phyloP scores from a whole-genome alignment of 129 eudicot genomes.

The Erigeron canadensis region DNA sequence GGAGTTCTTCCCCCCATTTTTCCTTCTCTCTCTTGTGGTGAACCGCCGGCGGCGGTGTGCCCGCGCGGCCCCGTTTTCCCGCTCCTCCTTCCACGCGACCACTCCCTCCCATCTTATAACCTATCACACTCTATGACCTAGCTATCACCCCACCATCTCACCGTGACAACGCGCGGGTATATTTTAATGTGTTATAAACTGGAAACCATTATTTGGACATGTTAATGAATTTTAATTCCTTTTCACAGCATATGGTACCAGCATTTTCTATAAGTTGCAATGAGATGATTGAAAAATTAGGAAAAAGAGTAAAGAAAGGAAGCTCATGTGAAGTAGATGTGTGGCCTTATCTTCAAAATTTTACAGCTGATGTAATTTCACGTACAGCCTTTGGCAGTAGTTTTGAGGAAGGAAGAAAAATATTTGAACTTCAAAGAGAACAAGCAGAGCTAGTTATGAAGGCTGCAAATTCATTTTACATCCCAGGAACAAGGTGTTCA shows the following conservation, averaged over 20 bases:
- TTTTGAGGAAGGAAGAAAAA: constrained; percentile 21
- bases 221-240: not conserved
- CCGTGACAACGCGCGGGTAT: too few species aligned
- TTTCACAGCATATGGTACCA: constrained; percentile 27
- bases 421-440: constrained; percentile 31
- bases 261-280: constrained; percentile 18
- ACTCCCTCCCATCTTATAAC: too few species aligned
- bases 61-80: too few species aligned
- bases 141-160: too few species aligned
- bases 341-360: constrained; percentile 26
- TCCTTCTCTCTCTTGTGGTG: too few species aligned
- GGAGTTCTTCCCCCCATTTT: too few species aligned
- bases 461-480: constrained; percentile 15
- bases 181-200: not conserved
- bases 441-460: constrained; percentile 9
- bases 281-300: constrained; percentile 27
- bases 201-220: not conserved
- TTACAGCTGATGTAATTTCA: constrained; percentile 17
- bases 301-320: not conserved
- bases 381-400: constrained; percentile 31
- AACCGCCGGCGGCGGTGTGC: too few species aligned
- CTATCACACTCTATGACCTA: too few species aligned
- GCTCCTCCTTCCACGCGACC: too few species aligned
- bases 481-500: constrained; percentile 39
- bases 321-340: constrained; percentile 24